Evolutionary conservation across 2,329 filamentous ascomycete species (phyloP).

Genomic region (Emericellopsis cladophorae): DNA sequence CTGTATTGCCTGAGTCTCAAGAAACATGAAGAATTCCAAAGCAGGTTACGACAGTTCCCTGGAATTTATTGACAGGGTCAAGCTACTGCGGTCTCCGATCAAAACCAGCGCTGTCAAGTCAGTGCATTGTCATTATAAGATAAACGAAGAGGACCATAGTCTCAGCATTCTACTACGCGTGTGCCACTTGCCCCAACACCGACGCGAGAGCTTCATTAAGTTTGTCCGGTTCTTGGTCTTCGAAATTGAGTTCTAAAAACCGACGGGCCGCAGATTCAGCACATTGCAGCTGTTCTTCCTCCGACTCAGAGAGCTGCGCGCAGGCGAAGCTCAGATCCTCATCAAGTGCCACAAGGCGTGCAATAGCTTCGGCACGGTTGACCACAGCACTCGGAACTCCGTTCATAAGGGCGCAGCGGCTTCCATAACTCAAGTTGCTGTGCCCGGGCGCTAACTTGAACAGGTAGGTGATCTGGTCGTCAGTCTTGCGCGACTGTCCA

Average conservation of each 20-base stretch:
- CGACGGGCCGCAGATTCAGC: slow-evolving; percentile 49
- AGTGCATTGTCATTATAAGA: too few species aligned
- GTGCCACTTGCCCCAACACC: too few species aligned
- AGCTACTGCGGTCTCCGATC: too few species aligned
- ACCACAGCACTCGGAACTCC: slow-evolving; percentile 65
- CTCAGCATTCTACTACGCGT: too few species aligned
- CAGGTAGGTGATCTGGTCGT: slow-evolving; percentile 59
- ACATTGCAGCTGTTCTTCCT: slow-evolving; percentile 52
- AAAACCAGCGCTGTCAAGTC: too few species aligned
- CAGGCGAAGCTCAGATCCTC: slow-evolving; percentile 68
- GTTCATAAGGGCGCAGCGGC: slow-evolving; percentile 74
- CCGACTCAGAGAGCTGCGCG: slow-evolving; percentile 49
- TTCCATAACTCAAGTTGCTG: slow-evolving; percentile 74
- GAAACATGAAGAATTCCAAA: too few species aligned
- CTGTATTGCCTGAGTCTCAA: too few species aligned
- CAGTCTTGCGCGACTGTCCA: slow-evolving; percentile 28
- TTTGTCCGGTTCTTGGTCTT: not conserved
- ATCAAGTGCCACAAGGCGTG: slow-evolving; percentile 53
- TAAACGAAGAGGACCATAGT: too few species aligned
- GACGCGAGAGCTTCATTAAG: too few species aligned
- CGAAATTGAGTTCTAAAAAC: slow-evolving; percentile 31
- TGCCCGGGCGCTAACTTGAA: slow-evolving; percentile 58
- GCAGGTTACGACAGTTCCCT: too few species aligned
- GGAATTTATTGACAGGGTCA: too few species aligned
- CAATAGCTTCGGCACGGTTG: slow-evolving; percentile 62